Conservation (phyloP, 331 rosid species). For the Quercus phellos region DNA sequence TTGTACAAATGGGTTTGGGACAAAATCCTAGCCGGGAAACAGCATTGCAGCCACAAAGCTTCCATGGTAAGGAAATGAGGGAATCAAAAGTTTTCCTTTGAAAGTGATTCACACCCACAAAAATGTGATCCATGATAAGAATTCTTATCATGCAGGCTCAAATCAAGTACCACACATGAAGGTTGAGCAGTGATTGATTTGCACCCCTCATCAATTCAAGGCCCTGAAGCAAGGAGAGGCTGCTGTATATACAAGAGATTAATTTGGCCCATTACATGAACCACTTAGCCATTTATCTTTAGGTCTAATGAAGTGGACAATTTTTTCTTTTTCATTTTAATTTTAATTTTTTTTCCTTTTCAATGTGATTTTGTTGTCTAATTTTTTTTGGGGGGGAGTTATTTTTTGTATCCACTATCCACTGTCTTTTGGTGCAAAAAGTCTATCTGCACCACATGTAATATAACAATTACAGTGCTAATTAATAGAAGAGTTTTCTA, state of each 20-base stretch:
- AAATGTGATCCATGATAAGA: neutral
- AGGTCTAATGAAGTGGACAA: conserved; percentile 37
- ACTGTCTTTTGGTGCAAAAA: conserved; percentile 61
- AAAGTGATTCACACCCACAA: neutral
- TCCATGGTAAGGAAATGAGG: conserved; percentile 40
- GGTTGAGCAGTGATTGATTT: conserved; percentile 57
- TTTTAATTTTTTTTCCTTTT: neutral
- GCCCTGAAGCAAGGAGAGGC: conserved; percentile 42
- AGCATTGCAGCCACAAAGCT: conserved; percentile 40
- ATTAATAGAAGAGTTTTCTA: conserved; percentile 32
- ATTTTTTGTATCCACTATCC: conserved; percentile 31
- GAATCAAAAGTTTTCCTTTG: neutral
- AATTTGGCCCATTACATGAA: conserved; percentile 41
- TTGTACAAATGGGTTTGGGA: conserved; percentile 86
- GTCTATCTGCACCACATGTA: conserved; percentile 51
- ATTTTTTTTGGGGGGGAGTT: conserved; percentile 23
- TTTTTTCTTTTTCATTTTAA: conserved; percentile 27
- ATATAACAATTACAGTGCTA: conserved; percentile 42
- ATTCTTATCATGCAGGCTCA: conserved; percentile 50
- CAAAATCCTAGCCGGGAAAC: conserved; percentile 48
- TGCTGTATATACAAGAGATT: conserved; percentile 66
- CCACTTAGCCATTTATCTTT: conserved; percentile 39
- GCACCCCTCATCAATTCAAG: conserved; percentile 28
- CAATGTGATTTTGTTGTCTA: conserved; percentile 38
- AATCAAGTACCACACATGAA: conserved; percentile 63